phyloP scores from a whole-genome alignment of 441 rosid species.

The Gossypium davidsonii region DNA sequence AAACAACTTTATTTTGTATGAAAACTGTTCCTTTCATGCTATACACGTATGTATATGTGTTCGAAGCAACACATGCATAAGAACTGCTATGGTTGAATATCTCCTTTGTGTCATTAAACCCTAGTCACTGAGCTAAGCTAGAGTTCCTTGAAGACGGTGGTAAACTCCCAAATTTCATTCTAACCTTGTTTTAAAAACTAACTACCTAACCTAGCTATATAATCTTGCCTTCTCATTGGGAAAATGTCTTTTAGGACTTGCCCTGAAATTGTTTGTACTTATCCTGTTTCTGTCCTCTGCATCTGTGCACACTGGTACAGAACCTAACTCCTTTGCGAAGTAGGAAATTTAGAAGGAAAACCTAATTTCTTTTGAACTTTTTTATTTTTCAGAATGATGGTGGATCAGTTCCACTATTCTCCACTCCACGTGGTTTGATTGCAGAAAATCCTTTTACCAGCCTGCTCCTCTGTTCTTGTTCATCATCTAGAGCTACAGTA shows the following conservation, averaged over 20 bases:
- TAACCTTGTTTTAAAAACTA: neutral
- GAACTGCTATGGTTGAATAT: neutral
- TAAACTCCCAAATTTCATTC: neutral
- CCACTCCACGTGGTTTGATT: slow-evolving; percentile 70
- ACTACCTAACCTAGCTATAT: neutral
- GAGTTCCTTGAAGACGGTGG: neutral
- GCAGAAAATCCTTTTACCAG: slow-evolving; percentile 95
- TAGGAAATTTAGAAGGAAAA: neutral
- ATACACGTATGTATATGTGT: neutral
- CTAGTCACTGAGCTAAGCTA: neutral
- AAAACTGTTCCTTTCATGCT: neutral
- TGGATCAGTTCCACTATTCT: slow-evolving; percentile 63
- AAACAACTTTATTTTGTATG: neutral
- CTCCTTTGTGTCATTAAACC: neutral
- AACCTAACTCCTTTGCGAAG: neutral
- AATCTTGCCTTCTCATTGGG: neutral
- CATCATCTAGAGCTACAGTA: slow-evolving; percentile 49
- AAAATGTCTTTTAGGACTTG: neutral
- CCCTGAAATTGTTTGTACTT: neutral
- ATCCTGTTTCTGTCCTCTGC: slow-evolving; percentile 3
- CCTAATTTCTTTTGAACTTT: slow-evolving; percentile 25
- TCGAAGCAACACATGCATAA: neutral
- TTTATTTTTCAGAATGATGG: slow-evolving; percentile 61
- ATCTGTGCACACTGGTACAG: neutral
- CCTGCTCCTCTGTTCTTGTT: slow-evolving; percentile 65